Evolutionary conservation across 768 basidiomycete species (phyloP), one percentile per base, ranked within the genome.

Genomic region (Lactarius psammicola): DNA sequence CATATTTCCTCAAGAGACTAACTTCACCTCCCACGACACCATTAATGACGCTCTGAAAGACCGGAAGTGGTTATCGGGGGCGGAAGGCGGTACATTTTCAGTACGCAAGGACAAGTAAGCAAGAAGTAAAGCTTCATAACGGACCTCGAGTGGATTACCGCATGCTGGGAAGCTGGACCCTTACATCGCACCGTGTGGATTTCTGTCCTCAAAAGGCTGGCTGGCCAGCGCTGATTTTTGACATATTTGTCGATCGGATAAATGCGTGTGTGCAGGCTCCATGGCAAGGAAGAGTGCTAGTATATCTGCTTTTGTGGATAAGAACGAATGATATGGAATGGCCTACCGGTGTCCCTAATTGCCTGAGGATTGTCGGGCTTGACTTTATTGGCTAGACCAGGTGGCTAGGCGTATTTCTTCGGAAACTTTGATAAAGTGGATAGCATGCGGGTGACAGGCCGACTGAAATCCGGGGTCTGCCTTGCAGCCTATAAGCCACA

Each of bases 131-230:
- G 23, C 31, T 56, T 17, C 33, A 18, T 42, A n/a, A 9, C 51
- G 34, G 30, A 53, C 49, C 36, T 15, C 9, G 26, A 26, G 26
- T 49, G 34, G 46, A 53, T 53, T 17, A 26, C 13, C 6, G 31
- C 23, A 53, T 58, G 55, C 65, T 30, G 23, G 60, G 65, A 66
- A 66, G 65, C 28, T 40, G 33, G 60, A n/a, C 7, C 31, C n/a
- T 40, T 33, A 38, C 38, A 31, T 46, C 34, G 57, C 30, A 40
- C 49, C 23, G 57, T 62, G 57, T n/a, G 31, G 31, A n/a, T 57
- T 58, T 66, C 36, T 51, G 44, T 26, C 44, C 33, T 49, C 26
- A 51, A 51, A 26, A 49, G 30, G 60, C 23, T 38, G 56, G 56
- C 42, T 31, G 56, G 46, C 20, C 40, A 23, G 26, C 33, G 34